phyloP scores from a whole-genome alignment of 2,329 filamentous ascomycete species.

The Fusarium sp. region DNA sequence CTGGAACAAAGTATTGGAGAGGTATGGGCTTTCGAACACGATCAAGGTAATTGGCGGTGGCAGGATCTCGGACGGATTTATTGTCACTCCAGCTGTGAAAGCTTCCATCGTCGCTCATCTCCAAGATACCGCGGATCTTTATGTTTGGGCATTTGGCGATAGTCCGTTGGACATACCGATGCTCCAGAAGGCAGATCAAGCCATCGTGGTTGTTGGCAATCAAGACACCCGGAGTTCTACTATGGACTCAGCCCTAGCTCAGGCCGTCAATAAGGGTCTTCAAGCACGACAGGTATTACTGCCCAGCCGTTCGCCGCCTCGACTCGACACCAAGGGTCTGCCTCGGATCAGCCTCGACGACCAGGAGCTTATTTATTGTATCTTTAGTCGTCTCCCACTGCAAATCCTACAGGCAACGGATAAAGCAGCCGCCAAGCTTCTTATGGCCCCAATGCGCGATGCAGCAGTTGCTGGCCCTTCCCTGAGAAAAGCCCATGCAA shows the following conservation, averaged over 20 bases:
- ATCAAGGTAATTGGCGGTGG: constrained; percentile 67
- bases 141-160: constrained; percentile 71
- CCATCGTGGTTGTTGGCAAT: constrained; percentile 68
- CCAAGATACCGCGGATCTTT: constrained; percentile 53
- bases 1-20: constrained; percentile 67
- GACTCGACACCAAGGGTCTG: constrained; percentile 58
- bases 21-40: constrained; percentile 53
- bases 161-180: constrained; percentile 70
- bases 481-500: constrained; percentile 63
- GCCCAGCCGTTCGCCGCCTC: constrained; percentile 54
- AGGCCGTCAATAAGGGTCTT: constrained; percentile 58
- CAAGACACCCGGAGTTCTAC: constrained; percentile 60
- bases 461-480: constrained; percentile 57
- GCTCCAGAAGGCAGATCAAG: constrained; percentile 64
- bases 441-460: constrained; percentile 67
- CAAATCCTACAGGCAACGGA: constrained; percentile 59
- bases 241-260: constrained; percentile 62
- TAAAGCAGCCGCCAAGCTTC: constrained; percentile 60
- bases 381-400: constrained; percentile 22
- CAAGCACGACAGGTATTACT: constrained; percentile 61
- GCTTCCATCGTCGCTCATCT: constrained; percentile 59
- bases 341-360: constrained; percentile 56
- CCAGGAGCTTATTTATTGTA: constrained; percentile 32
- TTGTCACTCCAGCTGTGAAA: constrained; percentile 67
- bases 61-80: constrained; percentile 59